A percentile compares a stretch with the other conserved stretches of the same genome.
Evolutionary conservation across 805 yeast genomes (phyloP).

Genomic region (Clavispora phyllophila): DNA sequence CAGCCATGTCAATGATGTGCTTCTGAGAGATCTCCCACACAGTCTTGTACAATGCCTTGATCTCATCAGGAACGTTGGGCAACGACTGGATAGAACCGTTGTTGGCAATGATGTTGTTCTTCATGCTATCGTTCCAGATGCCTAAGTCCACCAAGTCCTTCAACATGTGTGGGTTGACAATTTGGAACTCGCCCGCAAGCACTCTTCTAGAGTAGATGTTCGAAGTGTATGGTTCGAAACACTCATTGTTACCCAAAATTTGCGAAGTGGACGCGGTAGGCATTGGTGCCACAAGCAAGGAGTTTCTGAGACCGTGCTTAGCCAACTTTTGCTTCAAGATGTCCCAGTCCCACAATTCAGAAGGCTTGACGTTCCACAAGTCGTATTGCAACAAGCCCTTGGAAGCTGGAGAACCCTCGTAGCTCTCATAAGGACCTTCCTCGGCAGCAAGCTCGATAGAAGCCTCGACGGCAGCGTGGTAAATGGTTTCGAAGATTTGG

Average conservation of each 20-base stretch:
- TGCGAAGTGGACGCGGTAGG: constrained; percentile 66
- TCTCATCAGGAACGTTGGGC: constrained; percentile 49
- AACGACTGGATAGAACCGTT: constrained; percentile 56
- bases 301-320: constrained; percentile 51
- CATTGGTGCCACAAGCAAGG: constrained; percentile 60
- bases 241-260: constrained; percentile 56
- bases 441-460: constrained; percentile 48
- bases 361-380: constrained; percentile 55
- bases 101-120: constrained; percentile 49
- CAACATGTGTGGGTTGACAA: constrained; percentile 55
- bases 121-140: constrained; percentile 54
- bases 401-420: constrained; percentile 56
- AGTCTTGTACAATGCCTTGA: constrained; percentile 52
- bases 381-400: constrained; percentile 54
- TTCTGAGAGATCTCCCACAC: constrained; percentile 62
- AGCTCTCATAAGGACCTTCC: constrained; percentile 49
- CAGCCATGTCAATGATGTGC: constrained; percentile 56
- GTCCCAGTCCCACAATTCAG: constrained; percentile 58
- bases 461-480: constrained; percentile 56
- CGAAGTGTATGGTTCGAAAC: constrained; percentile 61
- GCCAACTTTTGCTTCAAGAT: constrained; percentile 44
- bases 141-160: constrained; percentile 56
- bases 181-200: constrained; percentile 60
- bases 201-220: constrained; percentile 61
- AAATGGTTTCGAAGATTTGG: constrained; percentile 58